Evolutionary conservation across 179 eudicot species (phyloP), one percentile per base, ranked within the genome.

Genomic region (Amaranthus tricolor): DNA sequence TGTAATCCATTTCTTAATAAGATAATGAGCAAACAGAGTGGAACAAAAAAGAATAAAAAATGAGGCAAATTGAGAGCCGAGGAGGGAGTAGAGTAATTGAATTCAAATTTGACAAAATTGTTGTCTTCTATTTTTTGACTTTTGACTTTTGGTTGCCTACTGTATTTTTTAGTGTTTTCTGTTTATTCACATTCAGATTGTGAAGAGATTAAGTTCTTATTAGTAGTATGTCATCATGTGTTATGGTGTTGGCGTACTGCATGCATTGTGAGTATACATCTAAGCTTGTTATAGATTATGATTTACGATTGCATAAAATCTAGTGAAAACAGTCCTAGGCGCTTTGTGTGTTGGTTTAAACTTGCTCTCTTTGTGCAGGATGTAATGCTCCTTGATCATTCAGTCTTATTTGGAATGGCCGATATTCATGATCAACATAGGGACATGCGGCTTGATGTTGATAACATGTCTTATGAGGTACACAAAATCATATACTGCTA

Each of bases 381-480:
- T 85, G 87, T 89, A 76, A 88, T 90, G 93, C 56, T 95, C 63
- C 95, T 95, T 59, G 97, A 95, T 76, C 99, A 85, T 78, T 88
- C 97, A 0, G 86, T 87, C 64, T 71, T 93, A 16, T 85, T 88
- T 44, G 97, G 96, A 73, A 83, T 91, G 95, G 89, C 87, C 70
- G 90, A 90, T 81, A 70, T 82, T 66, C 91, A 87, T 52, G 97
- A 95, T 81, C 86, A 89, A 70, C 97, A 95, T 68, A 88, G 97
- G 84, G 99, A 95, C 77, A 90, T 95, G 97, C 85, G 99, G 52
- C 89, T 95, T 53, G 97, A 95, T 76, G 91, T 95, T 49, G 99
- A 95, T 84, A 93, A 90, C 90, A 95, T 95, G 99, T 93, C 99
- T 56, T 95, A 94, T 62, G 98, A 94, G 96, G 98, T 90, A 72